phyloP scores from a whole-genome alignment of 768 basidiomycete species.

The Pisolithus sp. region DNA sequence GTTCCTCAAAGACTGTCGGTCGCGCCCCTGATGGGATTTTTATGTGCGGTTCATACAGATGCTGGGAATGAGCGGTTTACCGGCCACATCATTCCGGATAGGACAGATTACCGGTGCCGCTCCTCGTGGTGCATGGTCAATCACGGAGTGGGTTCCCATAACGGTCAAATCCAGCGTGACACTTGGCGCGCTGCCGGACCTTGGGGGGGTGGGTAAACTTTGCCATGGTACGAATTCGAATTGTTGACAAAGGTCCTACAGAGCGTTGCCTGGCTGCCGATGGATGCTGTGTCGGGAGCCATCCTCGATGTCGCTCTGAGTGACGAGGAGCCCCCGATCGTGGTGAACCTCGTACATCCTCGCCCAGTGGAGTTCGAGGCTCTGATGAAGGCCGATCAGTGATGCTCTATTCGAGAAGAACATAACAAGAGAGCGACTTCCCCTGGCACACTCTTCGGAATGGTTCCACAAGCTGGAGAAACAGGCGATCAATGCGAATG shows the following conservation, averaged over 20 bases:
- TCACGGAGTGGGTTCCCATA: slow-evolving; percentile 31
- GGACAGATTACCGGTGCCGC: slow-evolving; percentile 32
- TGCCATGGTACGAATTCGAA: neutral
- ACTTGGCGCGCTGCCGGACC: slow-evolving; percentile 26
- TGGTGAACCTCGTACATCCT: slow-evolving; percentile 30
- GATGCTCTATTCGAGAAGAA: slow-evolving; percentile 8
- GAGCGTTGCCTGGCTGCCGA: slow-evolving; percentile 26
- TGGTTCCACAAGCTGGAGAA: slow-evolving; percentile 28
- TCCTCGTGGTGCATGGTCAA: slow-evolving; percentile 32
- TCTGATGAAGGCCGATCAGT: slow-evolving; percentile 20
- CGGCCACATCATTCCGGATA: slow-evolving; percentile 28
- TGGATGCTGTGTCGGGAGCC: slow-evolving; percentile 18
- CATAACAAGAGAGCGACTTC: slow-evolving; percentile 15
- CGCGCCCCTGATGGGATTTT: neutral
- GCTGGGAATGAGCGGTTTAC: slow-evolving; percentile 27
- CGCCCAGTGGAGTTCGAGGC: slow-evolving; percentile 22
- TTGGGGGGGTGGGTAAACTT: slow-evolving; percentile 19
- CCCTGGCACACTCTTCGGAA: slow-evolving; percentile 26
- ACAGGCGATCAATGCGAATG: slow-evolving; percentile 6
- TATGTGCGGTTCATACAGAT: slow-evolving; percentile 12
- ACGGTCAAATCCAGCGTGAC: slow-evolving; percentile 30
- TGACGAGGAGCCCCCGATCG: slow-evolving; percentile 11
- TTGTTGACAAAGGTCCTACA: slow-evolving; percentile 3
- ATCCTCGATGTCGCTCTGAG: slow-evolving; percentile 26
- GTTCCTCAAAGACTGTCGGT: slow-evolving; percentile 2